Evolutionary conservation across 2,329 filamentous ascomycete species (phyloP), one percentile per base, ranked within the genome.

Genomic region (Exophiala calicioides): DNA sequence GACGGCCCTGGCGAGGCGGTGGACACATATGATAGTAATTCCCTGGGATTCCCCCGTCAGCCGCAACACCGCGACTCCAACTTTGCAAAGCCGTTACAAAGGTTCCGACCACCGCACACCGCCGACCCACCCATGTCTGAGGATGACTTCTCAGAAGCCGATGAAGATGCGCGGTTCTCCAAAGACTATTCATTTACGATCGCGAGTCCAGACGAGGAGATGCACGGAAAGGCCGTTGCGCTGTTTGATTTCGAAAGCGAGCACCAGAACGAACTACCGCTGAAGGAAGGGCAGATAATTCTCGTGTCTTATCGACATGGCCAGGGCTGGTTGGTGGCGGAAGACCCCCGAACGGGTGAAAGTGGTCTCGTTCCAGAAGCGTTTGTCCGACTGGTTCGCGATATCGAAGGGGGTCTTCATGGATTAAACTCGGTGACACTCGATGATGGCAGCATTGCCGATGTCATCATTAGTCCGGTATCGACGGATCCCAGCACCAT

Each of bases 231-330:
- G 65, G 90, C 90, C 8, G 88, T 98, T 20, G 93, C 93, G 5
- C 75, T 98, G 16, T 98, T 95, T 65, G 90, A 96, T 65, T 98
- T 98, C 69, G 84, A 84, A 59, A 81, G 90, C 23, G 91, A 97
- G 68, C 96, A 97, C 65, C 90, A 96, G 65, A 98, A 97, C 64
- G 93, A 98, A 68, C 73, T 98, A 47, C 89, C 90, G 3, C 73
- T 98, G 35, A 84, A 88, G 1, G 93, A 98, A 69, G 93, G 93
- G 4, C 93, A 98, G 63, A 88, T 96, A 47, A 95, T 98, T 46
- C 86, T 93, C 75, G 90, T 98, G 18, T 95, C 89, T 12, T 98
- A 97, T 67, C 81, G 93, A 32, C 90, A 97, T 64, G 91, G 91
- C 12, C 90, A 97, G 69, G 93, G 93, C 44, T 98, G 93, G 93